phyloP scores from a whole-genome alignment of 306 rosid genomes.

The Morella rubra region DNA sequence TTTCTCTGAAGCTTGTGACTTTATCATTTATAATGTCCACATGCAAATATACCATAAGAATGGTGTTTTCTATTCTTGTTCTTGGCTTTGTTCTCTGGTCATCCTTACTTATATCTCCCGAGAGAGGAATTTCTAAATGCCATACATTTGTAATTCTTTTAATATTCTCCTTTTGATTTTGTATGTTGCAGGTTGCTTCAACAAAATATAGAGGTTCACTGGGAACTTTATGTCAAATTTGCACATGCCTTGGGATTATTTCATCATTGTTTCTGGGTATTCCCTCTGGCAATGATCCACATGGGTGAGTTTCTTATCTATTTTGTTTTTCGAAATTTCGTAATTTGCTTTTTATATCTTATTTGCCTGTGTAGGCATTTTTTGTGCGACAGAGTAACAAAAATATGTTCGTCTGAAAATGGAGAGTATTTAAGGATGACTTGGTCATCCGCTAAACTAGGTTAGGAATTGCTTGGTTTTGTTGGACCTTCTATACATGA shows the following conservation, averaged over 20 bases:
- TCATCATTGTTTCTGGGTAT: constrained; percentile 71
- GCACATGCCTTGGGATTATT: constrained; percentile 89
- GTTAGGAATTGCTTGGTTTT: constrained; percentile 1
- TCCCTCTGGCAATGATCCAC: constrained; percentile 72
- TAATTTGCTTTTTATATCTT: neutral
- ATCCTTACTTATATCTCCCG: neutral
- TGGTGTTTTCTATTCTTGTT: constrained; percentile 15
- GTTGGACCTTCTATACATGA: neutral
- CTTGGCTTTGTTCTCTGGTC: too few relatives aligned
- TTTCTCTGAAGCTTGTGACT: neutral
- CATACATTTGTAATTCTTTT: constrained; percentile 4
- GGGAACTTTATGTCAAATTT: constrained; percentile 80
- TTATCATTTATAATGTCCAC: neutral
- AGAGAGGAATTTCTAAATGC: constrained; percentile 8
- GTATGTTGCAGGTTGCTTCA: constrained; percentile 69
- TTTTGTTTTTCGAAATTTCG: constrained; percentile 21
- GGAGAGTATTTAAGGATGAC: neutral
- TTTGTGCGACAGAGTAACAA: neutral
- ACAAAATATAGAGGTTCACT: constrained; percentile 86
- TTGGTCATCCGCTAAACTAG: neutral
- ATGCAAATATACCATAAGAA: neutral
- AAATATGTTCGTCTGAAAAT: neutral
- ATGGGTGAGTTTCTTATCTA: constrained; percentile 58
- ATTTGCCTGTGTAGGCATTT: neutral
- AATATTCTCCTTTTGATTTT: constrained; percentile 13